Evolutionary conservation across 2,329 filamentous ascomycete genomes (phyloP).

Genomic region (Fusarium sp.): DNA sequence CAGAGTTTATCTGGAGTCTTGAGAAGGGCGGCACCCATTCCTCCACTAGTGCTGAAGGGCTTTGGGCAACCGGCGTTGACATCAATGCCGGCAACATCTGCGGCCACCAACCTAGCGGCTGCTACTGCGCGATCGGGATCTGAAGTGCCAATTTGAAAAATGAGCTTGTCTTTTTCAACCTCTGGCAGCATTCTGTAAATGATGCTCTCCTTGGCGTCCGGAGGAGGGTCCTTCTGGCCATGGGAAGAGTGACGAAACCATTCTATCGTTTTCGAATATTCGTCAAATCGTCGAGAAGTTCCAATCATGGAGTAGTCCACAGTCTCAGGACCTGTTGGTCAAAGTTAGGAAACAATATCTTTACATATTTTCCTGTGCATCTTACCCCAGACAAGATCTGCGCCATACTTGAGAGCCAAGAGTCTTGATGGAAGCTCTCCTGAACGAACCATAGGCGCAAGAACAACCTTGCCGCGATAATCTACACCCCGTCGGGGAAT

Average conservation of each 20-base stretch:
- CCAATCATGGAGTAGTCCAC: conserved; percentile 94
- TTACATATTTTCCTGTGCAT: conserved; percentile 13
- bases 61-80: conserved; percentile 99
- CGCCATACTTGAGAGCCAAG: conserved; percentile 91
- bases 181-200: conserved; percentile 88
- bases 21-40: conserved; percentile 95
- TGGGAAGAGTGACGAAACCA: conserved; percentile 83
- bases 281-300: conserved; percentile 80
- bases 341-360: conserved; percentile 1
- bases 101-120: conserved; percentile 85
- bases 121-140: conserved; percentile 84
- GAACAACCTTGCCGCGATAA: conserved; percentile 92
- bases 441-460: conserved; percentile 98
- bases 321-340: conserved; percentile 81
- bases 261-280: conserved; percentile 82
- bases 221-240: conserved; percentile 67
- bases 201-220: conserved; percentile 71
- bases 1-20: conserved; percentile 85
- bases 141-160: conserved; percentile 94
- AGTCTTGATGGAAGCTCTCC: conserved; percentile 93
- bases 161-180: conserved; percentile 77
- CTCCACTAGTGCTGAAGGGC: conserved; percentile 90
- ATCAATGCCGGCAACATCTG: conserved; percentile 92
- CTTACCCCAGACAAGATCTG: conserved; percentile 94
- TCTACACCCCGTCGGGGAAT: conserved; percentile 91